Evolutionary conservation across 163 green algal genomes (phyloP), one percentile per base, ranked within the genome.

Genomic region (Volvox carteri): DNA sequence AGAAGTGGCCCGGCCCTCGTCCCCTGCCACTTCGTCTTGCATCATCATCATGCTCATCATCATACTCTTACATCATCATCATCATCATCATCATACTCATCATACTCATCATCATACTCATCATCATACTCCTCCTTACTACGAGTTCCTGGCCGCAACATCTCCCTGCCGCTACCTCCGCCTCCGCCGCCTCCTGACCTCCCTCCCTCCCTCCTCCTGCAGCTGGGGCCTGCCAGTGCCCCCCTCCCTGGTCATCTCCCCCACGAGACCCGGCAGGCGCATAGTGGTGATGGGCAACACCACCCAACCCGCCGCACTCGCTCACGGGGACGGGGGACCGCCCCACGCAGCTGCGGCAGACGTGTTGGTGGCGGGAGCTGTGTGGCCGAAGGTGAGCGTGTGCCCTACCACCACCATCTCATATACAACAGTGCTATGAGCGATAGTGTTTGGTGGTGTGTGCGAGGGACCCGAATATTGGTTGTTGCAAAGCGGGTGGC

Each of bases 241-340:
- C 3, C 70, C 84, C 70, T 62, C 60, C 35, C 35, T 89, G 52
- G 54, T 89, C 50, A 75, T 89, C 37, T 81, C 84, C 0, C 84
- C 84, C 37, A 75, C 2, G 4, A 68, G 84, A 30, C 70, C 84
- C 8, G 84, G 84, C 4, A 72, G 84, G 23, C 84, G 84, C 23
- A 52, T 89, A 39, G 52, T 89, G 39, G 39, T 89, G 14, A 16
- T 75, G 35, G 68, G 68, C 37, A 75, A n/a, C 70, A 75, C 50
- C 50, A 14, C 52, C 25, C 44, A 75, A 50, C 84, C 72, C 5
- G 28, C 18, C 28, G n/a, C 30, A 12, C 37, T 88, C n/a, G 21
- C 46, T 11, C 28, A 7, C n/a, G n/a, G n/a, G 12, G 44, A 81
- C 25, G 35, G 42, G 9, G 33, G 44, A 3, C 5, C 28, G 19